Percentiles rank a stretch among this genome's conserved stretches.
Evolutionary conservation across 768 basidiomycete genomes (phyloP).

Genomic region (Mycena chlorophos): DNA sequence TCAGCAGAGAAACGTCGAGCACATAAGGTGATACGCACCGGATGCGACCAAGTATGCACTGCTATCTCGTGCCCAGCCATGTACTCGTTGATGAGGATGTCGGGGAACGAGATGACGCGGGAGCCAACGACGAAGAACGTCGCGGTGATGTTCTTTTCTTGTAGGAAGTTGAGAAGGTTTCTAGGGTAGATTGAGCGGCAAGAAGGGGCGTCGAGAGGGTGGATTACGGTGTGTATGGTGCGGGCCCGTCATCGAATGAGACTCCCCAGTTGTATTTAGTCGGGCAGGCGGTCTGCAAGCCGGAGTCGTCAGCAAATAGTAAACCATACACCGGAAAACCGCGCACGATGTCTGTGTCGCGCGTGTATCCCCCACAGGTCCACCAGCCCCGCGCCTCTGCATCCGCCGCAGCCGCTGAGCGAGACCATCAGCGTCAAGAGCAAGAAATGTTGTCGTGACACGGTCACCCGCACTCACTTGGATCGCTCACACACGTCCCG

Average conservation of each 20-base stretch:
- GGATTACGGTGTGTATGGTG: conserved; percentile 67
- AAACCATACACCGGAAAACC: conserved; percentile 73
- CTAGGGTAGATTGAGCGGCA: conserved; percentile 32
- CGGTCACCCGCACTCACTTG: conserved; percentile 2
- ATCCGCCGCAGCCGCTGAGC: conserved; percentile 50
- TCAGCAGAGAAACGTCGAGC: conserved; percentile 9
- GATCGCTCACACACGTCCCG: conserved; percentile 65
- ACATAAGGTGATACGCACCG: conserved; percentile 37
- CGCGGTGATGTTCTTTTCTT: conserved; percentile 59
- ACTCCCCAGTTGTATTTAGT: conserved; percentile 31
- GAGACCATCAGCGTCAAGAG: not conserved
- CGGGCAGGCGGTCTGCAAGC: conserved; percentile 3
- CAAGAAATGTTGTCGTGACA: not conserved
- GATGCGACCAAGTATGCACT: conserved; percentile 92
- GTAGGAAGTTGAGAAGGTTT: conserved; percentile 71
- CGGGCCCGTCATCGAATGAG: conserved; percentile 85
- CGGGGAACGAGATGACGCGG: conserved; percentile 77
- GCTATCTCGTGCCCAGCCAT: conserved; percentile 79
- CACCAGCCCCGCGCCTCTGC: conserved; percentile 80
- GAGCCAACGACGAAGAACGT: conserved; percentile 94
- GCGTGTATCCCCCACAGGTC: conserved; percentile 79
- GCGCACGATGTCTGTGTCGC: conserved; percentile 58
- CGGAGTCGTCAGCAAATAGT: conserved; percentile 7
- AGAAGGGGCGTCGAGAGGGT: conserved; percentile 5
- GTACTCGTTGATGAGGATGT: conserved; percentile 76